Base-by-base conservation (phyloP, 2,329 filamentous ascomycete genomes). In the Metarhizium sp. region DNA sequence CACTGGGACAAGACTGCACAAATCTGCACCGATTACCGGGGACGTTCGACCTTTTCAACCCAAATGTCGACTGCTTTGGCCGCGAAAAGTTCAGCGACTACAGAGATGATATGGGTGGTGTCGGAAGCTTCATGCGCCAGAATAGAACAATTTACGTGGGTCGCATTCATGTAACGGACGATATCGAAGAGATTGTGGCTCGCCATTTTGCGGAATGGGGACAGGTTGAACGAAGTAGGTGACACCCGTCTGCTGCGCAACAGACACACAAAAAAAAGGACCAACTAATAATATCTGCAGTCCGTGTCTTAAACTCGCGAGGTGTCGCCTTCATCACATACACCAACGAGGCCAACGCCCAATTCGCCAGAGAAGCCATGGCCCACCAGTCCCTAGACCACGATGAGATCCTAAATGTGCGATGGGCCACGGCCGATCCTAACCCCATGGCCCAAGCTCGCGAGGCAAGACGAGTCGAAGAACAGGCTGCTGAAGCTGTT, bases 191-290 rank as follows among this genome's bases (percentile, higher is more conserved):
- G 72, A 83, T 97, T 40, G 92, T 97, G 6, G 86, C 92, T 34
- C 80, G 95, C 14, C 94, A 99, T 72, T 96, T 97, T 68, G 87
- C 90, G 29, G 94, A 99, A 79, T 99, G 92, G 92, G 94, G 94
- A 0, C 88, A 92, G 64, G 77, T 99, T 51, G 92, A 97, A 69
- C 82, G 94, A 48, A 85, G 73, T 75, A 67, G 61, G 73, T 67
- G 2, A 6, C 34, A 8, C 13, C 11, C 6, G 18, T 16, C 16
- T 4, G n/a, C 16, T 18, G 16, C 16, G 42, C 4, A 25, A 25
- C 8, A n/a, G 45, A 7, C n/a, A n/a, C 18, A 10, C 18, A 10
- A 20, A 10, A 6, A 16, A 45, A 1, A 34, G 32, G 6, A 34
- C 32, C 2, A 45, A 11, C 45, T 48, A 32, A 48, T 20, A 29